Evolutionary conservation across 345 rosid species (phyloP).

Genomic region (Sonneratia alba): DNA sequence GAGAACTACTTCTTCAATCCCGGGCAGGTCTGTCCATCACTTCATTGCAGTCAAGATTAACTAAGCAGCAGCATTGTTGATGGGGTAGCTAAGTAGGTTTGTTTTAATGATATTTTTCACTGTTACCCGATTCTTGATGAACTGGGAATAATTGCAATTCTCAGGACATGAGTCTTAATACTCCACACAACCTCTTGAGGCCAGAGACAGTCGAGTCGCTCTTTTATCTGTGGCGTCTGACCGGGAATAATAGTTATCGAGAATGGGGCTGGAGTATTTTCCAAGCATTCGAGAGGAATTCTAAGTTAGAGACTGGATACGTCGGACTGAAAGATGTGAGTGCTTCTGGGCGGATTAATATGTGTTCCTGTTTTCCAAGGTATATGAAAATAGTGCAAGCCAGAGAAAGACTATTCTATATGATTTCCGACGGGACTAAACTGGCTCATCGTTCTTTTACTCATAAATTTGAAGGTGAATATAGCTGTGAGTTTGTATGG

Average conservation of each 20-base stretch:
- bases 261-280: constrained; percentile 98
- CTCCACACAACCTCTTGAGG: constrained; percentile 74
- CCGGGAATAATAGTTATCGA: constrained; percentile 75
- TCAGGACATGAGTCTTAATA: constrained; percentile 81
- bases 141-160: not conserved
- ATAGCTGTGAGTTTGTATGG: not conserved
- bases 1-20: constrained; percentile 71
- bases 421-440: too few relatives aligned
- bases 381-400: too few relatives aligned
- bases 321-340: constrained; percentile 91
- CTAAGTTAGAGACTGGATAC: constrained; percentile 72
- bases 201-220: constrained; percentile 96
- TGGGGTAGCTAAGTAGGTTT: too few relatives aligned
- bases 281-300: constrained; percentile 82
- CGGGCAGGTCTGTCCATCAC: constrained; percentile 39
- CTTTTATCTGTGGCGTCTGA: constrained; percentile 87
- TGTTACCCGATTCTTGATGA: too few relatives aligned
- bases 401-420: too few relatives aligned
- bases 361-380: not conserved
- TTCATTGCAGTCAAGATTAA: not conserved
- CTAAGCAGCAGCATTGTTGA: too few relatives aligned
- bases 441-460: not conserved
- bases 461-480: too few relatives aligned
- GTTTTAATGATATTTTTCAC: too few relatives aligned
- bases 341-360: not conserved